A percentile compares a stretch with the other conserved stretches of the same genome.
Evolutionary conservation across 2,329 filamentous ascomycete species (phyloP).

Genomic region (Fusarium nanum): DNA sequence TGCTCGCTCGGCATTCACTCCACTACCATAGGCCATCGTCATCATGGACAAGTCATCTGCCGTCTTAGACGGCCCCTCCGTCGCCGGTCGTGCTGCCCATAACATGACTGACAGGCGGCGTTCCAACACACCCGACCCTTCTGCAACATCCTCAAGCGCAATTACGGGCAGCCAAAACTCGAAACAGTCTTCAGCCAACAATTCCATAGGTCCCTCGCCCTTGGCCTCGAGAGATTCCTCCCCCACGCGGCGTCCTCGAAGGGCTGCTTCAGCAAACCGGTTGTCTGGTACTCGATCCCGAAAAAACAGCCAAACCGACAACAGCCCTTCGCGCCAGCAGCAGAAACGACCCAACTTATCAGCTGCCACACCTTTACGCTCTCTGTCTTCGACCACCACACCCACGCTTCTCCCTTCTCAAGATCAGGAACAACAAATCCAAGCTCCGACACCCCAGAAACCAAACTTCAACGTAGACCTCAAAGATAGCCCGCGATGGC

Average conservation of each 20-base stretch:
- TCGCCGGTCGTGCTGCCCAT: constrained; percentile 36
- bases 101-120: constrained; percentile 35
- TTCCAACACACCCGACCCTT: constrained; percentile 42
- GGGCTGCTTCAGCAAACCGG: constrained; percentile 52
- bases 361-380: constrained; percentile 72
- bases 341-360: constrained; percentile 62
- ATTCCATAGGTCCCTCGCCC: constrained; percentile 53
- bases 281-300: constrained; percentile 64
- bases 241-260: constrained; percentile 56
- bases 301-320: constrained; percentile 73
- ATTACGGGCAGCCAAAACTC: constrained; percentile 48
- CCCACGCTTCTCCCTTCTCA: constrained; percentile 72
- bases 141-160: constrained; percentile 40
- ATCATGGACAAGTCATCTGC: constrained; percentile 54
- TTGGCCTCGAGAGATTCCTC: constrained; percentile 60
- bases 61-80: constrained; percentile 44
- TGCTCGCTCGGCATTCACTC: constrained; percentile 49
- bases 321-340: constrained; percentile 68
- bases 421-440: constrained; percentile 69
- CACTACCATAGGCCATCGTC: constrained; percentile 41
- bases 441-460: constrained; percentile 74
- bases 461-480: constrained; percentile 61
- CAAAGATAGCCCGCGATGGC: constrained; percentile 75
- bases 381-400: constrained; percentile 74
- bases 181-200: constrained; percentile 53